phyloP scores from a whole-genome alignment of 345 rosid species.

The Mangifera indica region DNA sequence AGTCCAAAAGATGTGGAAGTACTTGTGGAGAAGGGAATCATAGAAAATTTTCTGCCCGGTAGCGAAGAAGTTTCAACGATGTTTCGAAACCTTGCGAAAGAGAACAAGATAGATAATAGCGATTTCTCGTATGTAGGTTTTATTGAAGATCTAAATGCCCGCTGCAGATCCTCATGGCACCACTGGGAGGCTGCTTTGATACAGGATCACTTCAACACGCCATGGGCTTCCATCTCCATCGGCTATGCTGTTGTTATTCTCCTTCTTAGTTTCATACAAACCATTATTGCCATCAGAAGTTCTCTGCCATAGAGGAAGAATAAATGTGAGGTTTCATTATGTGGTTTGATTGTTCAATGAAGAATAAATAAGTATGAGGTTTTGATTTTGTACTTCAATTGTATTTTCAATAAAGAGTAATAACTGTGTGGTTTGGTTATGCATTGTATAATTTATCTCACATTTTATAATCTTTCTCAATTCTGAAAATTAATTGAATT shows the following conservation, averaged over 20 bases:
- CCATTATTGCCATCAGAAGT: neutral
- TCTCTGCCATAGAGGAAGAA: too few species aligned
- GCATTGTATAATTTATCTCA: too few species aligned
- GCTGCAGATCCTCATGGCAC: constrained; percentile 12
- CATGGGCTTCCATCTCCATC: constrained; percentile 28
- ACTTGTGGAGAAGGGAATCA: neutral
- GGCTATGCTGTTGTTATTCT: constrained; percentile 19
- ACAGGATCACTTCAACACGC: constrained; percentile 23
- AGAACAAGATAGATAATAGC: neutral
- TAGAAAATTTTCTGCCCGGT: neutral
- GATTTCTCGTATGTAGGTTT: constrained; percentile 8
- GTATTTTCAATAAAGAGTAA: too few species aligned
- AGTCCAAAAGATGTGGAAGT: constrained; percentile 19
- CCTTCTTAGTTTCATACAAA: constrained; percentile 16
- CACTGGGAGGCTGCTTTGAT: constrained; percentile 21
- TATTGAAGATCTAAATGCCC: neutral
- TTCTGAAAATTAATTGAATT: too few species aligned
- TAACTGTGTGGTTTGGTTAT: too few species aligned
- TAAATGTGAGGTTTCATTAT: too few species aligned
- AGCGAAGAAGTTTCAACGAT: constrained; percentile 4
- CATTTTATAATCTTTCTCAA: too few species aligned
- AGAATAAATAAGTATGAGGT: too few species aligned
- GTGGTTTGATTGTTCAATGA: too few species aligned
- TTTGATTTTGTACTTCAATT: too few species aligned
- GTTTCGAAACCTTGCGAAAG: constrained; percentile 12